phyloP scores from a whole-genome alignment of 106 monocot genomes.

The Dendrobium chrysotoxum region DNA sequence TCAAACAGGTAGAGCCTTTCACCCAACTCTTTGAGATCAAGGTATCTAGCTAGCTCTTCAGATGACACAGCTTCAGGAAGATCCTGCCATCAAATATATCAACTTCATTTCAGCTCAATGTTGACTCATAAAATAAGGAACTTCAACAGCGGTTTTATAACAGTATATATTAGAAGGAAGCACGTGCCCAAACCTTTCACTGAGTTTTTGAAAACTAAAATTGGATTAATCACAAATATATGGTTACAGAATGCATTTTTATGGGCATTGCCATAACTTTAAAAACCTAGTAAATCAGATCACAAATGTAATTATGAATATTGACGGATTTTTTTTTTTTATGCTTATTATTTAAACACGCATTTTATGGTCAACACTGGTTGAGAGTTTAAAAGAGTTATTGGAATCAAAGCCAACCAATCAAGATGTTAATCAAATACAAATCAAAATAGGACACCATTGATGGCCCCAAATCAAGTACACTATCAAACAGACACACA shows the following conservation, averaged over 20 bases:
- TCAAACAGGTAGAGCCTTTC: conserved; percentile 73
- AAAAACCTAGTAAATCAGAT: no score
- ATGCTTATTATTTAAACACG: no score
- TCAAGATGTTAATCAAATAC: background rate
- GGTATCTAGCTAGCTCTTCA: conserved; percentile 81
- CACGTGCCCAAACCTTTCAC: no score
- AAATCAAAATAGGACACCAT: background rate
- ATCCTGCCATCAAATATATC: conserved; percentile 53
- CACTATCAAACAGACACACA: no score
- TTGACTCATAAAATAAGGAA: background rate
- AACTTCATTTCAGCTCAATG: background rate
- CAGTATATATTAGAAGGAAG: no score
- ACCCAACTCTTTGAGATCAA: conserved; percentile 89
- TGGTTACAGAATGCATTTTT: background rate
- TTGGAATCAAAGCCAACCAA: background rate
- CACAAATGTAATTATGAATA: no score
- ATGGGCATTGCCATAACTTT: background rate
- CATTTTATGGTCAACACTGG: no score
- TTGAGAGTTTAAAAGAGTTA: background rate
- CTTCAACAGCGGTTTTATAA: background rate
- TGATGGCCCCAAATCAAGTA: no score
- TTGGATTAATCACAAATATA: no score
- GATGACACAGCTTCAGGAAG: conserved; percentile 60
- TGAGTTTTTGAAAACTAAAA: no score
- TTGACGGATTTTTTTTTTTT: no score